Base-by-base conservation (phyloP, 202 grass and related monocot species). In the Brachypodium distachyon region DNA sequence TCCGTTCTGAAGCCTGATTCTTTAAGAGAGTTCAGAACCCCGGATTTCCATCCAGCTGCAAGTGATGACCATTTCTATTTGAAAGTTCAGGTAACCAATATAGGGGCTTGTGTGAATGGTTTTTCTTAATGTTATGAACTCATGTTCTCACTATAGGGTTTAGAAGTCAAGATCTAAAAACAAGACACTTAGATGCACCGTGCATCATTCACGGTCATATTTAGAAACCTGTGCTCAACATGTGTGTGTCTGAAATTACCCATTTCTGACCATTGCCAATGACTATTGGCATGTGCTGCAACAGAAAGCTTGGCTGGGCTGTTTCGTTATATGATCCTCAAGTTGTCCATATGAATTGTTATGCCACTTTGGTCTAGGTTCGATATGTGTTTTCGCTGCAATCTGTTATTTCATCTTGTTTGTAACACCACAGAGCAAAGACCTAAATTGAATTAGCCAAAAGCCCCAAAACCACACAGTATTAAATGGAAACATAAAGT, bases 11-110 rank as follows among this genome's bases (percentile, higher is more conserved):
- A 88, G 67, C 36, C 89, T 65, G 96, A 95, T 29, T 90, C 81
- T 82, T 75, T 92, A 74, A 89, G 89, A 84, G 96, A 98, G 36
- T 81, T 90, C 68, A 85, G 88, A 78, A 81, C 78, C 49, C 71
- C 89, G 46, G 87, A 98, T 68, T 98, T 88, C 69, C 89, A 86
- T 67, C 91, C 87, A 28, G 67, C 57, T 85, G 74, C 85, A 37
- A 78, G 80, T 60, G 91, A 98, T 67, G 85, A 84, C 10, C 83
- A 95, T 86, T 98, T 98, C 67, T 95, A 85, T 75, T 77, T 98
- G 48, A 92, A 77, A 81, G 89, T 98, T 64, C 96, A 98, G 96
- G 96, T 98, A 91, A 79, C 37, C 47, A 82, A 78, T 67, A 74
- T 67, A 57, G 31, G 47, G 43, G 56, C 23, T 49, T 25, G 21